Base-by-base conservation (phyloP, 305 asterid species). In the Solanum hybrid region DNA sequence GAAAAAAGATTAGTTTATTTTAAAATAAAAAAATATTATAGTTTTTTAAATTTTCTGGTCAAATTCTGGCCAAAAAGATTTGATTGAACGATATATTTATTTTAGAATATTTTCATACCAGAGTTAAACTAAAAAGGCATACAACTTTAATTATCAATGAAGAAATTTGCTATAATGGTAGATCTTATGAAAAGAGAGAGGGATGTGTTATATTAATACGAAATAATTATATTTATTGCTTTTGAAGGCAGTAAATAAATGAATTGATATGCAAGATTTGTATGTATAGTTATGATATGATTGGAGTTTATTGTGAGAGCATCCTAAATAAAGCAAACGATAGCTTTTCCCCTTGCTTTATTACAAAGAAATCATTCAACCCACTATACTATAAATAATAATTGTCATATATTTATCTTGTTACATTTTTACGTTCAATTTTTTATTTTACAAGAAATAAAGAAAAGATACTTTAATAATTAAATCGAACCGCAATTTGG, bases 281-380 rank as follows among this genome's bases (percentile, higher is more conserved):
- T 32, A 29, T 69, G 37, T 32, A 36, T 88, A 36, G 64, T 66
- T 38, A 10, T 38, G 45, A 38, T 77, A 91, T 91, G 89, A 89
- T 91, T 89, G 86, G 86, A 35, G 86, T 76, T 85, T 75, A 87
- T 78, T 60, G 89, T 60, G 82, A 12, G 38, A 81, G 73, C 91
- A 81, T 72, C 51, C 26, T 2, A 72, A 77, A 86, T 42, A 27
- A 42, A 42, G 87, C 38, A 42, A 19, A 51, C 31, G 19, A 51
- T 31, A 6, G 7, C 15, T 45, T 45, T 84, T 7, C 10, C 40
- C 38, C 87, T 84, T 84, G 40, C 73, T 45, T 84, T 56, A 51
- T 85, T 19, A 85, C 87, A 56, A 85, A 31, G 45, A 85, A 51
- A 85, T 56, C 76, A 85, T 56, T 85, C 87, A 85, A 85, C 8